These are phyloP conservation scores for Aureobasidium mangrovei DNA, from an alignment of 2,329 filamentous ascomycete genomes.

Conservation along the genomic window DNA sequence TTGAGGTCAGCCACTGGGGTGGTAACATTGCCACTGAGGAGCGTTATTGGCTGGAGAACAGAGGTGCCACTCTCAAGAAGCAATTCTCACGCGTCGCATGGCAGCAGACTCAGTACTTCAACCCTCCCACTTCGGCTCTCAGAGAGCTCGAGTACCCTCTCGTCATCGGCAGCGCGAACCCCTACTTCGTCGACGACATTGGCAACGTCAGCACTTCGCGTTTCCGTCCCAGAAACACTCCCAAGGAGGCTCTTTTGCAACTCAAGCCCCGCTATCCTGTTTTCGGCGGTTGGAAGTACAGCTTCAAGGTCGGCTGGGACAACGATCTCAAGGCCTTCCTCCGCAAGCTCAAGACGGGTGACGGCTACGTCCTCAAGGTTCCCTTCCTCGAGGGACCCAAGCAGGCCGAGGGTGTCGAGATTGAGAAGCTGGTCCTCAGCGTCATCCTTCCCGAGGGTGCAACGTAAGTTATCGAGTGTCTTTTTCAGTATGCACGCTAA, in stretches of 20 bases:
- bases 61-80: slow-evolving; percentile 61
- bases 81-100: slow-evolving; percentile 43
- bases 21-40: slow-evolving; percentile 95
- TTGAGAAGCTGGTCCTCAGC: slow-evolving; percentile 68
- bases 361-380: slow-evolving; percentile 77
- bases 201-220: slow-evolving; percentile 92
- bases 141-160: slow-evolving; percentile 77
- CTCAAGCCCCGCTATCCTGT: slow-evolving; percentile 92
- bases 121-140: slow-evolving; percentile 66
- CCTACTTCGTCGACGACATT: slow-evolving; percentile 94
- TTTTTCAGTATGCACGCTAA: neutral
- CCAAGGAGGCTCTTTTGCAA: slow-evolving; percentile 60
- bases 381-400: slow-evolving; percentile 91
- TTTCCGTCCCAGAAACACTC: slow-evolving; percentile 58
- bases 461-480: slow-evolving; percentile 47
- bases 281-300: slow-evolving; percentile 97
- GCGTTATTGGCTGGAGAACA: slow-evolving; percentile 79
- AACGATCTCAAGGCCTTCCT: slow-evolving; percentile 70
- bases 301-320: slow-evolving; percentile 95
- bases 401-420: slow-evolving; percentile 75
- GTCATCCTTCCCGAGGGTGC: slow-evolving; percentile 88
- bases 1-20: slow-evolving; percentile 97
- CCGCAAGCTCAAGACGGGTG: slow-evolving; percentile 51
- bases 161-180: slow-evolving; percentile 66
- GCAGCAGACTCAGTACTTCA: slow-evolving; percentile 54